Percentiles rank a stretch among this genome's conserved stretches.
Evolutionary conservation across 805 yeast species (phyloP).

Genomic region (Kluyveromyces aestuarii): DNA sequence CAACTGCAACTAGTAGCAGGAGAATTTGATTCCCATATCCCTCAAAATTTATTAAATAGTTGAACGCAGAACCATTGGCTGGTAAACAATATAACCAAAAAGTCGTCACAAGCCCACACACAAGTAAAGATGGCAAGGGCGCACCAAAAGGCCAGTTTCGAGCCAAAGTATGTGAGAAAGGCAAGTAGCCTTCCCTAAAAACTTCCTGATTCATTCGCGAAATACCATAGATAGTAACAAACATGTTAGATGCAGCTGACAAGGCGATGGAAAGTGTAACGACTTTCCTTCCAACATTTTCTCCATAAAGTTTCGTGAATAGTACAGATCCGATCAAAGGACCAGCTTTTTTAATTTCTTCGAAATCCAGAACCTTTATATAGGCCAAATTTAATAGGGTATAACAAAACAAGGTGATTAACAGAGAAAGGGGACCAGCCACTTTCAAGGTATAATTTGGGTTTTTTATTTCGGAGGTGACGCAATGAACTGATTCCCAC

Average conservation of each 20-base stretch:
- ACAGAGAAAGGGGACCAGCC: constrained; percentile 50
- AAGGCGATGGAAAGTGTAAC: constrained; percentile 49
- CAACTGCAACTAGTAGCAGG: constrained; percentile 43
- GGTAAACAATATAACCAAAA: constrained; percentile 30
- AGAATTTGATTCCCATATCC: constrained; percentile 41
- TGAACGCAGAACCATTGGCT: constrained; percentile 30
- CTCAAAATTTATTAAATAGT: constrained; percentile 37
- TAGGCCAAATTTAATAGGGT: constrained; percentile 47
- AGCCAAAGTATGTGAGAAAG: constrained; percentile 43
- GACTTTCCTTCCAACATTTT: constrained; percentile 41
- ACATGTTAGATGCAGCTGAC: constrained; percentile 54
- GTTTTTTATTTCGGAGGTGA: constrained; percentile 50
- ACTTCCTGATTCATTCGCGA: constrained; percentile 59
- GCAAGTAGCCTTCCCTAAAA: constrained; percentile 54
- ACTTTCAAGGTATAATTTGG: constrained; percentile 49
- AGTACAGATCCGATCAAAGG: constrained; percentile 51
- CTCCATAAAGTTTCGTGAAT: constrained; percentile 48
- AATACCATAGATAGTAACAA: constrained; percentile 49
- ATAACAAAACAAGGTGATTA: constrained; percentile 40
- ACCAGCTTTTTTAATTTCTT: constrained; percentile 45
- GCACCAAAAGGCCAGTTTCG: constrained; percentile 48
- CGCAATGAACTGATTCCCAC: constrained; percentile 55
- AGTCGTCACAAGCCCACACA: constrained; percentile 27
- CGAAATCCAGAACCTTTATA: constrained; percentile 42
- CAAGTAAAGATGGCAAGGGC: constrained; percentile 41